A percentile compares a stretch with the other conserved stretches of the same genome.
These are phyloP conservation scores for Pholiota conissans DNA, from an alignment of 768 basidiomycete species.

Conservation along the genomic window DNA sequence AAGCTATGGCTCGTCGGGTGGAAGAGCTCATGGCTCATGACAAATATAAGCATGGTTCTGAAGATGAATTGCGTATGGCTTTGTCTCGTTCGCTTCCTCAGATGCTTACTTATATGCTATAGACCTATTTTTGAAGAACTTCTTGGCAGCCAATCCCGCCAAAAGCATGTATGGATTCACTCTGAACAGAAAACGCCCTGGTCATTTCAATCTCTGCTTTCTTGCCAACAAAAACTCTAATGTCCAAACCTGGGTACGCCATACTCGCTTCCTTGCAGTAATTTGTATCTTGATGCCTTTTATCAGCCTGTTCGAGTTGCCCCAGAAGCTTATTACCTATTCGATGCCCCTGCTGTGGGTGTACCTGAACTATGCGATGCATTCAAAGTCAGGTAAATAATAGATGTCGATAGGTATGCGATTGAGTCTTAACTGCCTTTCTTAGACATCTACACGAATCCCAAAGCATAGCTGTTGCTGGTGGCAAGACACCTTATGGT, in stretches of 20 bases:
- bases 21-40: constrained; percentile 96
- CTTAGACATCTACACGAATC: constrained; percentile 76
- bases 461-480: constrained; percentile 54
- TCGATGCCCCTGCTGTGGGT: constrained; percentile 86
- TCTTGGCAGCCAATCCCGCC: constrained; percentile 88
- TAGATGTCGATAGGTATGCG: not conserved
- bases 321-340: constrained; percentile 87
- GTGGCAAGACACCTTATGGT: constrained; percentile 80
- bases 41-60: constrained; percentile 86
- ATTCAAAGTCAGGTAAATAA: constrained; percentile 81
- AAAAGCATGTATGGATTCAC: constrained; percentile 97
- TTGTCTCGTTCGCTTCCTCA: not conserved
- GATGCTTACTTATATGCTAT: constrained; percentile 3
- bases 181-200: constrained; percentile 84
- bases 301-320: constrained; percentile 77
- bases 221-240: constrained; percentile 87
- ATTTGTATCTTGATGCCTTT: constrained; percentile 8
- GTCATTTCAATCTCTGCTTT: constrained; percentile 93
- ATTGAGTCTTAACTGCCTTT: constrained; percentile 6
- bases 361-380: constrained; percentile 95
- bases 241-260: constrained; percentile 88
- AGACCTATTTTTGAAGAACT: constrained; percentile 90
- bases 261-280: constrained; percentile 2
- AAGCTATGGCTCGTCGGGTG: constrained; percentile 89
- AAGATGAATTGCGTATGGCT: constrained; percentile 89